A percentile compares a stretch with the other conserved stretches of the same genome.
Conservation (phyloP, 2,329 filamentous ascomycete species). For the Fusarium odoratissimum region DNA sequence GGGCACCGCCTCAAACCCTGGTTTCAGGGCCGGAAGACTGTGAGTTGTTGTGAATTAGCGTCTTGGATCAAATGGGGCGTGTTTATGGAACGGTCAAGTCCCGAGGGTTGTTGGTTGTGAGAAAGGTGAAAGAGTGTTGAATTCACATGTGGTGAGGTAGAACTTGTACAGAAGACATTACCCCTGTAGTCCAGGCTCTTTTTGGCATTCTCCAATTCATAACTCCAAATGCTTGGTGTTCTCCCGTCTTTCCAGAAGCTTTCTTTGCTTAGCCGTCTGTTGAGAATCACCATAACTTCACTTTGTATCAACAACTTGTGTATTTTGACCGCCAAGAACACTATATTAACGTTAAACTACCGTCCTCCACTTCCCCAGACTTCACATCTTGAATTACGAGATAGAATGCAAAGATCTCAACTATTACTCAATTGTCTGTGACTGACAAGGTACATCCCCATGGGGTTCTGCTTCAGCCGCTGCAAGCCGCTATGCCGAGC, state of each 20-base stretch:
- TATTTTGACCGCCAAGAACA: background rate
- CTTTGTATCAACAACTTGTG: background rate
- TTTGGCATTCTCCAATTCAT: constrained; percentile 5
- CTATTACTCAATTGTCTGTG: constrained; percentile 35
- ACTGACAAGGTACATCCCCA: constrained; percentile 21
- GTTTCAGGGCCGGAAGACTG: background rate
- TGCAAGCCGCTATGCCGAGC: constrained; percentile 22
- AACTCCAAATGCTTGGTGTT: constrained; percentile 4
- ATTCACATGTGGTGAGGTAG: background rate
- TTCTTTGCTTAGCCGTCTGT: background rate
- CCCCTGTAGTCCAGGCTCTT: background rate
- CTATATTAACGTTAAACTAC: background rate
- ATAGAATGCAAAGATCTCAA: constrained; percentile 14
- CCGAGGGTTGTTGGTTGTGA: background rate
- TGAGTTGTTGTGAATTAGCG: background rate
- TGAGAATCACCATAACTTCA: background rate
- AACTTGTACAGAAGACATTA: background rate
- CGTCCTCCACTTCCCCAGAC: constrained; percentile 33
- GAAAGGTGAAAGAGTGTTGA: background rate
- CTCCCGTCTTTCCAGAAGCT: constrained; percentile 19
- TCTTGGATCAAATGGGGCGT: background rate
- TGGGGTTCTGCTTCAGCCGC: constrained; percentile 28
- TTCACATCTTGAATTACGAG: constrained; percentile 25
- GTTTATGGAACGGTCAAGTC: constrained; percentile 6
- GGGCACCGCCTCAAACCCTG: background rate